A percentile compares a stretch with the other conserved stretches of the same genome.
Evolutionary conservation across 805 yeast genomes (phyloP).

Genomic region (Candida glaebosa): DNA sequence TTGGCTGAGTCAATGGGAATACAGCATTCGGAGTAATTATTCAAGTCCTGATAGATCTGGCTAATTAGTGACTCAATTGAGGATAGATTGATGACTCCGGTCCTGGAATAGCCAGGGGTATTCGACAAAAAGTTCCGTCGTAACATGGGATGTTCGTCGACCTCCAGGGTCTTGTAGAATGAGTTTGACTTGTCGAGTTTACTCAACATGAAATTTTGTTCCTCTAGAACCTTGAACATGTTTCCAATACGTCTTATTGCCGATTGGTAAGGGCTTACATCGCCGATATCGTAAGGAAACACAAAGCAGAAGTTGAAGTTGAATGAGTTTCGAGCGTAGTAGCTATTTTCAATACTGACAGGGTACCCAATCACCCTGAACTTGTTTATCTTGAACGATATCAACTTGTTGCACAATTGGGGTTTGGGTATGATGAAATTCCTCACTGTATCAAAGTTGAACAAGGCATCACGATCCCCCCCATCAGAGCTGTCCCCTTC

Average conservation of each 20-base stretch:
- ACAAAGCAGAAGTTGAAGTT: constrained; percentile 92
- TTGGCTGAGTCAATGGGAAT: constrained; percentile 89
- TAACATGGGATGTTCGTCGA: constrained; percentile 3
- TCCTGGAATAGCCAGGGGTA: constrained; percentile 13
- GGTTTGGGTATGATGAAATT: constrained; percentile 95
- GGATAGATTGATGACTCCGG: constrained; percentile 31
- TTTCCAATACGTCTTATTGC: constrained; percentile 80
- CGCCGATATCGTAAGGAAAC: constrained; percentile 68
- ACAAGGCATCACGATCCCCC: constrained; percentile 26
- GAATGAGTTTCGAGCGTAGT: constrained; percentile 87
- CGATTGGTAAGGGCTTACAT: constrained; percentile 81
- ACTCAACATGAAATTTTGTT: constrained; percentile 77
- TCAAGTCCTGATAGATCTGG: constrained; percentile 90
- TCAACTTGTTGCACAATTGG: constrained; percentile 76
- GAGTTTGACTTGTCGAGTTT: constrained; percentile 37
- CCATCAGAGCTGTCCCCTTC: constrained; percentile 16
- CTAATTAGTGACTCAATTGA: constrained; percentile 73
- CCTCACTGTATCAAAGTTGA: constrained; percentile 81
- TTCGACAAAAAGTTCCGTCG: constrained; percentile 4
- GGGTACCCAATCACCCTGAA: constrained; percentile 85
- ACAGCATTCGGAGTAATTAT: constrained; percentile 92
- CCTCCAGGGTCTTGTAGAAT: constrained; percentile 33
- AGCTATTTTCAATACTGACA: constrained; percentile 68
- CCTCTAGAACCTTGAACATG: constrained; percentile 88
- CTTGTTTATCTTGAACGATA: constrained; percentile 67